Percentiles rank a stretch among this genome's conserved stretches.
Evolutionary conservation across 2,329 filamentous ascomycete genomes (phyloP).

Genomic region (Exophiala xenobiotica): DNA sequence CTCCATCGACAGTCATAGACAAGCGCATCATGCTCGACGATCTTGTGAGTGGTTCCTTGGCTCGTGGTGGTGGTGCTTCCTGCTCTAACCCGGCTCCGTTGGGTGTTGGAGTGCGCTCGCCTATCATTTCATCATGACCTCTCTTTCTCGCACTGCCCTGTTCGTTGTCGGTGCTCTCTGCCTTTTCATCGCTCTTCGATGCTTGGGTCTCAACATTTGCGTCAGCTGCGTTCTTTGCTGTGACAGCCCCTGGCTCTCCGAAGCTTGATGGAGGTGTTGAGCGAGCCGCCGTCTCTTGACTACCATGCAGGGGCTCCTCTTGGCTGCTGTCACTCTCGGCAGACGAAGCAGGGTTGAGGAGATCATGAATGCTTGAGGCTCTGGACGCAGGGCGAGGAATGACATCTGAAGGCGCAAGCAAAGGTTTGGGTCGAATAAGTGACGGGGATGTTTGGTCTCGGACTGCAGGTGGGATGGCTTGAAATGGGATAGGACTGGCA

Average conservation of each 20-base stretch:
- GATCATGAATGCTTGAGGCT: slow-evolving; percentile 28
- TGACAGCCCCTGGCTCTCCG: slow-evolving; percentile 1
- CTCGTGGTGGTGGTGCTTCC: slow-evolving; percentile 39
- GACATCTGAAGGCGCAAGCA: slow-evolving; percentile 12
- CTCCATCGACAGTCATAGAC: slow-evolving; percentile 82
- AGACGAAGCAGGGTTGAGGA: slow-evolving; percentile 24
- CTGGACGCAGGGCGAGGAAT: slow-evolving; percentile 22
- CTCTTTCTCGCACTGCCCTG: slow-evolving; percentile 22
- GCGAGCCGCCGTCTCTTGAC: slow-evolving; percentile 10
- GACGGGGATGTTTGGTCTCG: slow-evolving; percentile 1
- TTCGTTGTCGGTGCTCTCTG: slow-evolving; percentile 8
- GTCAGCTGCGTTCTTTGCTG: not conserved
- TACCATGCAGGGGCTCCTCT: not conserved
- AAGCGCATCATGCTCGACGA: slow-evolving; percentile 62
- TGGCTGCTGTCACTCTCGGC: slow-evolving; percentile 7
- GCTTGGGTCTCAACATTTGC: not conserved
- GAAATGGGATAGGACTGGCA: slow-evolving; percentile 12
- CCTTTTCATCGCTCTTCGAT: slow-evolving; percentile 4
- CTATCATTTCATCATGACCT: slow-evolving; percentile 27
- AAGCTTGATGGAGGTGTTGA: slow-evolving; percentile 23
- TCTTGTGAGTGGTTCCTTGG: slow-evolving; percentile 33
- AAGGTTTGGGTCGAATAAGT: not conserved
- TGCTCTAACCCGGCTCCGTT: slow-evolving; percentile 40
- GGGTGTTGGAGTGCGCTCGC: not conserved
- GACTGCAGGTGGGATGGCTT: slow-evolving; percentile 9